Base-by-base conservation (phyloP, 345 rosid species). In the Arabidopsis arenosa region DNA sequence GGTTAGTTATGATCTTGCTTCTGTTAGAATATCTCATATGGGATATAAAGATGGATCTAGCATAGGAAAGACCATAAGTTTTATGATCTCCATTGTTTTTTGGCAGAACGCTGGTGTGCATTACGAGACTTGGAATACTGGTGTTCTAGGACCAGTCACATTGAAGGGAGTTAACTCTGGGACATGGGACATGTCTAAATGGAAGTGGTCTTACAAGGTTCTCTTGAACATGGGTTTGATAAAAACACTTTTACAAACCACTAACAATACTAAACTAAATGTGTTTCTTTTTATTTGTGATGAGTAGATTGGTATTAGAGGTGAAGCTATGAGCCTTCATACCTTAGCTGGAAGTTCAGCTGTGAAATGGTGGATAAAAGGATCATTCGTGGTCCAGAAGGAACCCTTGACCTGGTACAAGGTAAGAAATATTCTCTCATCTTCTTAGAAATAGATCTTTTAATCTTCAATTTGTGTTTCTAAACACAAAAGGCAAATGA, bases 131-230 rank as follows among this genome's bases (percentile, higher is more conserved):
- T 86, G 91, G 88, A 69, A 83, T 43, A 81, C 81, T 5, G 97
- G 98, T 40, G 78, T 94, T 68, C 80, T 71, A 48, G 97, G 98
- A 37, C 92, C 96, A 11, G 88, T 84, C 55, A 75, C 84, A 18
- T 65, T 94, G 12, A 72, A 72, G 8, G 96, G 98, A 37, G 86
- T 90, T 43, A 85, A 90, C 53, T 81, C 80, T 47, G 95, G 97
- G 65, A 77, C 59, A 28, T 78, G 75, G 76, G 96, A 92, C 81
- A 76, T 92, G 67, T 78, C 96, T 52, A 81, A 92, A 90, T 83
- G 90, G 71, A 88, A 86, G 68, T 94, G 98, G 97, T 85, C 91
- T n/a, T 86, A 87, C 81, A 83, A 86, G 96, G 98, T 91, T 17
- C 15, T 56, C 9, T 10, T 77, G 30, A 65, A 62, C 32, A 68